A percentile compares a stretch with the other conserved stretches of the same genome.
Conservation (phyloP, 2,329 filamentous ascomycete species). For the Pyrenophora teres region DNA sequence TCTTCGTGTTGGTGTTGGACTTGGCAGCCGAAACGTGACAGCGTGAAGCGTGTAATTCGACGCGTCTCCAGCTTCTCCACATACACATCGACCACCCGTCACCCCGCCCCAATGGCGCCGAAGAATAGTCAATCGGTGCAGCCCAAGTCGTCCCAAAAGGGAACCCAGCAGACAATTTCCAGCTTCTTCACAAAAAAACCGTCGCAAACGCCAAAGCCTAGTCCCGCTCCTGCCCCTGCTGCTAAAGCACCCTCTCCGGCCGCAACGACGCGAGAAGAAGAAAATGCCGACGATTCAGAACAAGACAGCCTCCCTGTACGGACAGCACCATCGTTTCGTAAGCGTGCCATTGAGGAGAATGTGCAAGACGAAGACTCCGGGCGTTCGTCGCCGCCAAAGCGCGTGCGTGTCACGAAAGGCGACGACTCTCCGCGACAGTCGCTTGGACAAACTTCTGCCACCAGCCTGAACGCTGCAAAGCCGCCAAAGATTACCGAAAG, state of each 20-base stretch:
- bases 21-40: constrained; percentile 23
- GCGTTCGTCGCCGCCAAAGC: constrained; percentile 46
- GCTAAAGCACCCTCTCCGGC: constrained; percentile 29
- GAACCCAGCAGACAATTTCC: constrained; percentile 81
- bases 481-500: constrained; percentile 50
- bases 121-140: constrained; percentile 41
- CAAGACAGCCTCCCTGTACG: constrained; percentile 20
- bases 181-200: constrained; percentile 72
- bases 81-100: constrained; percentile 12
- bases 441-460: constrained; percentile 28
- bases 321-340: constrained; percentile 19
- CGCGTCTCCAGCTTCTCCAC: constrained; percentile 22
- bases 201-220: constrained; percentile 41
- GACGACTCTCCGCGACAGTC: constrained; percentile 28
- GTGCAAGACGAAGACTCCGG: constrained; percentile 40
- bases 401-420: constrained; percentile 30
- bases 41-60: constrained; percentile 24
- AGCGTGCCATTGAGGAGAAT: constrained; percentile 46
- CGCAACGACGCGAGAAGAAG: constrained; percentile 8
- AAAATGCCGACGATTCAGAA: constrained; percentile 10
- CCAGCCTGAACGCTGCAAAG: constrained; percentile 35
- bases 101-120: constrained; percentile 41
- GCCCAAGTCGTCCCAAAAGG: constrained; percentile 49
- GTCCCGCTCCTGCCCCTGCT: constrained; percentile 12
- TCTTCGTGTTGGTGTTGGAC: too few relatives aligned